Evolutionary conservation across 257 asterid species (phyloP).

Genomic region (Solanum clarkiae): DNA sequence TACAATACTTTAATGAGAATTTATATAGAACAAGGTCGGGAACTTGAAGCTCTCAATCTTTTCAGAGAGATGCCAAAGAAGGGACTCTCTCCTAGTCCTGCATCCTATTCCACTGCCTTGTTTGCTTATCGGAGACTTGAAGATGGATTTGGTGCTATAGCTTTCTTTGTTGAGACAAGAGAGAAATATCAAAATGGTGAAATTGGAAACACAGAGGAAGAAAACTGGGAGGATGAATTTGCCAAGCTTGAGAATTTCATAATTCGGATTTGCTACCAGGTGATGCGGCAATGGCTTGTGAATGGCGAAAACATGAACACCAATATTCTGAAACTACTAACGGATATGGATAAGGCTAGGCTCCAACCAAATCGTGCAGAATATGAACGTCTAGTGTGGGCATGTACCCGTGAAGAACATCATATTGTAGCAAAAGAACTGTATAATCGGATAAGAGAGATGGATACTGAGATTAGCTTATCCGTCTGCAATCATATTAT

Average conservation of each 20-base stretch:
- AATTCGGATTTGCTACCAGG: conserved; percentile 57
- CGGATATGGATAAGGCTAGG: conserved; percentile 60
- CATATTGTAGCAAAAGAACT: conserved; percentile 63
- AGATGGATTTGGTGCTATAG: conserved; percentile 70
- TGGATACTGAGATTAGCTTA: conserved; percentile 46
- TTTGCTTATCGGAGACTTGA: conserved; percentile 61
- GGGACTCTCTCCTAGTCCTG: conserved; percentile 64
- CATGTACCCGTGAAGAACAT: conserved; percentile 78
- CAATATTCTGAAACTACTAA: conserved; percentile 44
- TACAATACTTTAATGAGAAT: conserved; percentile 72
- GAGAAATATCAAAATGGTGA: conserved; percentile 40
- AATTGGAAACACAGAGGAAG: conserved; percentile 29
- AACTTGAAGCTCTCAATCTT: conserved; percentile 51
- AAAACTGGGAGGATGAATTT: conserved; percentile 54
- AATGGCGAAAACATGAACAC: conserved; percentile 26
- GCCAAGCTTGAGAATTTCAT: conserved; percentile 60
- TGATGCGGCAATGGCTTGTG: conserved; percentile 75
- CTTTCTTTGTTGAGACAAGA: conserved; percentile 36
- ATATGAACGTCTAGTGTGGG: conserved; percentile 75
- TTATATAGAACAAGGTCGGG: conserved; percentile 56
- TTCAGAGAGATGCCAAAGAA: conserved; percentile 43
- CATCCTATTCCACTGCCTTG: conserved; percentile 64
- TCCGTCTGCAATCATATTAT: conserved; percentile 85
- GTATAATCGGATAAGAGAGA: conserved; percentile 63
- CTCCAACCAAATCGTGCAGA: conserved; percentile 38